These are phyloP conservation scores for Salix dunnii DNA, from an alignment of 345 rosid species.

Conservation along the genomic window DNA sequence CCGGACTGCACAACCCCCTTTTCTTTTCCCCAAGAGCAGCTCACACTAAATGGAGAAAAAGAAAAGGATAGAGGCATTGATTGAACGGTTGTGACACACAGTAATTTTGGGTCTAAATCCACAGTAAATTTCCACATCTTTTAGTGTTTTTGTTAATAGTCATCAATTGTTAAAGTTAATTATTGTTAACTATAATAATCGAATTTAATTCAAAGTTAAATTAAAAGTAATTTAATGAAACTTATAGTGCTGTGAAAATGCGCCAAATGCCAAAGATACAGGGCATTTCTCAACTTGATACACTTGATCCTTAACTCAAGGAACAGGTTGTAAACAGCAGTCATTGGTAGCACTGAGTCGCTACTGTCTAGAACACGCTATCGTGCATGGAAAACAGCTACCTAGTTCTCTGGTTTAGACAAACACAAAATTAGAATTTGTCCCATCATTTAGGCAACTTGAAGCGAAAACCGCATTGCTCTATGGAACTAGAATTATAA, in stretches of 20 bases:
- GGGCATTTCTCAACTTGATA: constrained; percentile 21
- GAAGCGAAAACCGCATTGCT: background rate
- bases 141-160: too few relatives aligned
- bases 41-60: too few relatives aligned
- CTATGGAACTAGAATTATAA: background rate
- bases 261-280: constrained; percentile 9
- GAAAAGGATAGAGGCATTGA: too few relatives aligned
- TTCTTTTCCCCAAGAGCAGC: too few relatives aligned
- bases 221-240: background rate
- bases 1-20: too few relatives aligned
- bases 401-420: background rate
- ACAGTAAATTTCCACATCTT: too few relatives aligned
- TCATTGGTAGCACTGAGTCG: background rate
- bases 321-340: constrained; percentile 12
- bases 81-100: too few relatives aligned
- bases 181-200: too few relatives aligned
- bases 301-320: constrained; percentile 23
- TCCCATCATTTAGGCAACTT: background rate
- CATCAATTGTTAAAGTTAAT: too few relatives aligned
- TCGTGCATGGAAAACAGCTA: background rate
- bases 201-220: background rate
- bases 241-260: background rate
- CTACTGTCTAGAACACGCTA: background rate
- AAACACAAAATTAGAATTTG: background rate
- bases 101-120: too few relatives aligned